Conservation (phyloP, 1,284 basidiomycete species). For the Puccinia horiana region DNA sequence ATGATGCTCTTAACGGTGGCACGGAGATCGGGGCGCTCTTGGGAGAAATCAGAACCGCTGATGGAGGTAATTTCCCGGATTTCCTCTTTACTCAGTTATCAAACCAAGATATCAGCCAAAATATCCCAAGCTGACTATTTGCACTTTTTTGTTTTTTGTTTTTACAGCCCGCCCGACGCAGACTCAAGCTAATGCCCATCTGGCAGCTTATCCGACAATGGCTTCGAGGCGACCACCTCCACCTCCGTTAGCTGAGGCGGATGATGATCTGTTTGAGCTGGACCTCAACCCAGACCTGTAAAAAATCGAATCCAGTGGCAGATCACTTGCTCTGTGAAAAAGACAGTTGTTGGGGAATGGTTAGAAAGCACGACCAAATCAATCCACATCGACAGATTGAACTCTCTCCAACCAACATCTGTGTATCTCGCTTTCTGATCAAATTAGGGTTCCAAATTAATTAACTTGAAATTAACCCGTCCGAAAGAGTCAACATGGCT, state of each 20-base stretch:
- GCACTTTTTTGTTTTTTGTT: not conserved
- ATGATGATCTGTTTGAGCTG: constrained; percentile 55
- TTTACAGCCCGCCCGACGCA: constrained; percentile 34
- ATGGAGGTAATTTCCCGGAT: constrained; percentile 51
- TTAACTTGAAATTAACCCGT: too few species aligned
- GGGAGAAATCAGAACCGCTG: constrained; percentile 53
- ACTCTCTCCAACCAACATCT: too few species aligned
- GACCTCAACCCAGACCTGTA: constrained; percentile 55
- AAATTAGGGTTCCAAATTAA: too few species aligned
- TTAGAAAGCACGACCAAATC: too few species aligned
- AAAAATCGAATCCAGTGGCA: not conserved
- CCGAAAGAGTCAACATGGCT: too few species aligned
- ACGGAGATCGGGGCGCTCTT: constrained; percentile 43
- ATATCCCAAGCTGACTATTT: constrained; percentile 10
- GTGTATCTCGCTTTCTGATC: too few species aligned
- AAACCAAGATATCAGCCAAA: not conserved
- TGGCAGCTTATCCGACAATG: constrained; percentile 32
- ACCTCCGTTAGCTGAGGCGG: constrained; percentile 46
- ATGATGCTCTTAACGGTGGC: not conserved
- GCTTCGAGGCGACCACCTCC: constrained; percentile 50
- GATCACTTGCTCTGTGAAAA: too few species aligned
- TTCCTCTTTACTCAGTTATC: not conserved
- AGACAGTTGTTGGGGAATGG: too few species aligned
- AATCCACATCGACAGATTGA: too few species aligned
- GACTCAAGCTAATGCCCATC: constrained; percentile 12